Evolutionary conservation across 2,329 filamentous ascomycete genomes (phyloP), one percentile per base, ranked within the genome.

Genomic region (Epichloe hybrida): DNA sequence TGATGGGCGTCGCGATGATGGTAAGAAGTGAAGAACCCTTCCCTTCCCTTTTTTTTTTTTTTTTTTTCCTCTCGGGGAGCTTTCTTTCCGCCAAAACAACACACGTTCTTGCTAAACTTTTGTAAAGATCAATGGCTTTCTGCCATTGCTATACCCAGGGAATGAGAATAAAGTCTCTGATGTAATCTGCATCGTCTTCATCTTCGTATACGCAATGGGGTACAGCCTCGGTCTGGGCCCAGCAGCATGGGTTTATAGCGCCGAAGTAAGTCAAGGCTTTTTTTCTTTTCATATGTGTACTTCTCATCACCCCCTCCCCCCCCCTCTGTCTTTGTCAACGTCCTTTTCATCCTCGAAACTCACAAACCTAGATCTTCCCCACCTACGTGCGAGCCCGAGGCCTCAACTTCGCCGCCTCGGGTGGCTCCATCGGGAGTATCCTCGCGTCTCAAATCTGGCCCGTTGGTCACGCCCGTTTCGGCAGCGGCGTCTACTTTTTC

Each of bases 191-290:
- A 70, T 79, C 21, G 64, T 72, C 11, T 79, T 79, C 57, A 74
- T 80, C 40, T 80, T 80, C 58, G 63, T 80, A 42, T 81, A 78
- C 59, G 74, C 76, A 7, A 68, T 80, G 48, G 77, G 77, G 0
- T 80, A 77, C 58, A 77, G 73, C 48, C 66, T 80, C 54, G 75
- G 77, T 0, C 77, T 80, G 42, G 77, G 77, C 0, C 75, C 77
- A 0, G 72, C 75, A 1, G 69, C 75, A 0, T 81, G 77, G 77
- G 74, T 80, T 0, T 80, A 80, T 53, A 74, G 74, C n/a, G 71
- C 75, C 0, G 77, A 81, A 65, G 74, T 76, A 54, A 23, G 62
- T 47, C 6, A 31, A 17, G 3, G 20, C 1, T 23, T 23, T 20
- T 15, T 3, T 37, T 15, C 2, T 3, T 20, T 20, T 20, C 3